Evolutionary conservation across 371 early-diverging fungal species (phyloP).

Genomic region (Zancudomyces culisetae): DNA sequence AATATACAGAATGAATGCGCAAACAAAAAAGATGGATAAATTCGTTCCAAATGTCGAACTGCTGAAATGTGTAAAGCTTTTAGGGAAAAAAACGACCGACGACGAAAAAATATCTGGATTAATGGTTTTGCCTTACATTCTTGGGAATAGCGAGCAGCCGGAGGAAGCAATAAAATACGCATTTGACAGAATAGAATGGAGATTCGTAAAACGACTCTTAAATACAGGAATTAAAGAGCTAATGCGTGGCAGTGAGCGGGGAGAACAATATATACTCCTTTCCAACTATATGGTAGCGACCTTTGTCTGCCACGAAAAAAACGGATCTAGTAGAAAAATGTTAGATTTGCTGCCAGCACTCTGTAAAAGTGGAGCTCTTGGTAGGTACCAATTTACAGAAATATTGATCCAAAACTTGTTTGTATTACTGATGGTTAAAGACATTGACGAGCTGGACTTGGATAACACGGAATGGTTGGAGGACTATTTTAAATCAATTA

Average conservation of each 20-base stretch:
- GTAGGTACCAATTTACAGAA: neutral
- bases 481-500: neutral
- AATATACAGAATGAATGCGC: neutral
- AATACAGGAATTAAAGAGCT: neutral
- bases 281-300: neutral
- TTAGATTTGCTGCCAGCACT: neutral
- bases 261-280: neutral
- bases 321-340: neutral
- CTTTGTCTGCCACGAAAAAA: neutral
- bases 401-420: neutral
- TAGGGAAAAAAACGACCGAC: neutral
- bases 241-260: neutral
- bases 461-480: neutral
- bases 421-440: neutral
- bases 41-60: neutral
- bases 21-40: neutral
- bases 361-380: neutral
- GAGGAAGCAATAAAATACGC: neutral
- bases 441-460: neutral
- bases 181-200: neutral
- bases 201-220: constrained; percentile 1
- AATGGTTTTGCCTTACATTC: neutral
- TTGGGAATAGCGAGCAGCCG: neutral
- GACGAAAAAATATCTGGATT: constrained; percentile 2
- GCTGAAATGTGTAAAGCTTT: neutral